phyloP scores from a whole-genome alignment of 2,329 filamentous ascomycete species.

The Ophioceras dolichostomum region DNA sequence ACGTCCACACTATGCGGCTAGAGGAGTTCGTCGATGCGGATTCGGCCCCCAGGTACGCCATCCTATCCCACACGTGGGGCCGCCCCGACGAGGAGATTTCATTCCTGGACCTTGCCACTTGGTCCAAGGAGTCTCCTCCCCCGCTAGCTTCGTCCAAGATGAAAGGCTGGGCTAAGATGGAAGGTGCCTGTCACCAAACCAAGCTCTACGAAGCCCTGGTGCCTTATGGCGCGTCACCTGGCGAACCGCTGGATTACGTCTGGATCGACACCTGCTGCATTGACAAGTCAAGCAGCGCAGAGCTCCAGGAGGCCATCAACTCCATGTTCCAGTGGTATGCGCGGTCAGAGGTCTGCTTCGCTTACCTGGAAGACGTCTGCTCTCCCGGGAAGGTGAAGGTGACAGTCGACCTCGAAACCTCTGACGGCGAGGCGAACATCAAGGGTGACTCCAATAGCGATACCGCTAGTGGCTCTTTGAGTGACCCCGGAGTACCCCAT shows the following conservation, averaged over 20 bases:
- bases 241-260: conserved; percentile 2
- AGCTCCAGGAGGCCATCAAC: conserved; percentile 6
- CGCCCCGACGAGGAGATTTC: conserved; percentile 6
- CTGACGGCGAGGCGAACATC: too few relatives aligned
- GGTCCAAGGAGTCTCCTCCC: not conserved
- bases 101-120: not conserved
- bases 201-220: not conserved
- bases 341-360: conserved; percentile 4
- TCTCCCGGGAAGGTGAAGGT: too few relatives aligned
- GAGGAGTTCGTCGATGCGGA: not conserved
- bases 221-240: not conserved
- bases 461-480: too few relatives aligned
- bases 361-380: conserved; percentile 6
- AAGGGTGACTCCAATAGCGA: too few relatives aligned
- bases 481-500: not conserved
- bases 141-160: not conserved
- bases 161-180: conserved; percentile 1
- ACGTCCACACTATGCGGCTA: too few relatives aligned
- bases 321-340: conserved; percentile 6
- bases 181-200: not conserved
- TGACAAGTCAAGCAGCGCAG: not conserved
- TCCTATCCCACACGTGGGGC: conserved; percentile 6
- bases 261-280: conserved; percentile 5
- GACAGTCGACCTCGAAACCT: too few relatives aligned
- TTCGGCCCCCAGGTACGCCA: conserved; percentile 3